Evolutionary conservation across 2,329 filamentous ascomycete genomes (phyloP), one percentile per base, ranked within the genome.

Genomic region (Tolypocladium ovalisporum): DNA sequence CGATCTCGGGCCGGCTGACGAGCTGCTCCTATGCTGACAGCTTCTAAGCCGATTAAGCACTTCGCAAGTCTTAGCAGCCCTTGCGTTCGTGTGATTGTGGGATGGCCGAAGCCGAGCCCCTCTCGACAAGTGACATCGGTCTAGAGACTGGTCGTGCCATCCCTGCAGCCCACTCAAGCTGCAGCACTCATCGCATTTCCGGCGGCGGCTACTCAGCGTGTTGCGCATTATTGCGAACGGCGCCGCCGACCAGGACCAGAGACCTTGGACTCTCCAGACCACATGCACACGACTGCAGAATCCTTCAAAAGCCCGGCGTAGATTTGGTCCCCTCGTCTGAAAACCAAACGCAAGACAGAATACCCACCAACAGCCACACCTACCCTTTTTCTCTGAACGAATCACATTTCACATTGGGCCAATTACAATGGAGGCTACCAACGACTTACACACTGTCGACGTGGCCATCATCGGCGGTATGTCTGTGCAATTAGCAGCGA

Each of bases 381-480:
- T 9, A 34, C 4, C 32, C 32, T n/a, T n/a, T n/a, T 27, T 34
- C 22, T 4, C 19, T 36, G 34, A 53, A 8, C 19, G 7, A 53
- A n/a, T 34, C 32, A 34, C 32, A 5, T 34, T 34, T n/a, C n/a
- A n/a, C n/a, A n/a, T n/a, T n/a, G n/a, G 32, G 32, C 32, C 32
- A 34, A 34, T 49, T 40, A 47, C 13, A 35, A 53, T 51, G 47
- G 47, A 7, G 7, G 47, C 47, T 9, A 34, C 2, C 17, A 19
- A 47, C 35, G 35, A 54, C 36, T 57, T 61, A 44, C 60, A 65
- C 40, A 57, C 61, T 17, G 65, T 71, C 53, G 73, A 74, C 59
- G 60, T 75, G 47, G 64, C 66, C 9, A 69, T 75, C n/a, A 62
- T 74, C 54, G 72, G 73, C 54, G 71, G 71, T 71, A 61, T 53